These are phyloP conservation scores for Vaccinium macrocarpon DNA, from an alignment of 148 eudicot genomes.

Conservation along the genomic window DNA sequence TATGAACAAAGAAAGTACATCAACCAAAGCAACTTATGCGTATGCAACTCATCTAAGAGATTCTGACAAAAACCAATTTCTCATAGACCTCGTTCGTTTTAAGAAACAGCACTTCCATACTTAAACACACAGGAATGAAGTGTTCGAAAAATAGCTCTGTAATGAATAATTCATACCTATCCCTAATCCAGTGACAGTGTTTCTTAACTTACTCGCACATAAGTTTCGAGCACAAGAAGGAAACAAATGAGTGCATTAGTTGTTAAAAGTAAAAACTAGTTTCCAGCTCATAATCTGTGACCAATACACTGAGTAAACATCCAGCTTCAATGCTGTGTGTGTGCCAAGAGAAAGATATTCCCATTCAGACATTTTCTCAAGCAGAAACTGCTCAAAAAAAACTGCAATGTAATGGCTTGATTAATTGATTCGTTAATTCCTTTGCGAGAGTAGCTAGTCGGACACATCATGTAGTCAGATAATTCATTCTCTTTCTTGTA, in stretches of 20 bases:
- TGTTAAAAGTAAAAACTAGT: neutral
- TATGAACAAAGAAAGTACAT: neutral
- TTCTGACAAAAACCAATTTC: neutral
- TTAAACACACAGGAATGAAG: neutral
- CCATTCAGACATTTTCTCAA: conserved; percentile 31
- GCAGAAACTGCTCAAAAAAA: conserved; percentile 21
- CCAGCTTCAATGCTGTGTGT: conserved; percentile 5
- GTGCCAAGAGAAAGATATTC: neutral
- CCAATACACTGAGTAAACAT: neutral
- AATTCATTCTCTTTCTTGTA: neutral
- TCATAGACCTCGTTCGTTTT: neutral
- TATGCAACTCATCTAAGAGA: neutral
- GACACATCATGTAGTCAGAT: neutral
- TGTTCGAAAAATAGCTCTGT: neutral
- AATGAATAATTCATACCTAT: neutral
- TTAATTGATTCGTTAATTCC: neutral
- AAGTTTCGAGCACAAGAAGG: neutral
- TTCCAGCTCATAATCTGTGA: neutral
- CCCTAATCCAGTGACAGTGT: neutral
- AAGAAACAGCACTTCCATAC: neutral
- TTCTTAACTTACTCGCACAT: neutral
- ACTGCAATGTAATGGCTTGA: neutral
- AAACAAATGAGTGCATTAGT: neutral
- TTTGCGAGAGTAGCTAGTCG: neutral
- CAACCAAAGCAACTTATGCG: conserved; percentile 1